A percentile compares a stretch with the other conserved stretches of the same genome.
These are phyloP conservation scores for Suillus spraguei DNA, from an alignment of 768 basidiomycete genomes.

Conservation along the genomic window DNA sequence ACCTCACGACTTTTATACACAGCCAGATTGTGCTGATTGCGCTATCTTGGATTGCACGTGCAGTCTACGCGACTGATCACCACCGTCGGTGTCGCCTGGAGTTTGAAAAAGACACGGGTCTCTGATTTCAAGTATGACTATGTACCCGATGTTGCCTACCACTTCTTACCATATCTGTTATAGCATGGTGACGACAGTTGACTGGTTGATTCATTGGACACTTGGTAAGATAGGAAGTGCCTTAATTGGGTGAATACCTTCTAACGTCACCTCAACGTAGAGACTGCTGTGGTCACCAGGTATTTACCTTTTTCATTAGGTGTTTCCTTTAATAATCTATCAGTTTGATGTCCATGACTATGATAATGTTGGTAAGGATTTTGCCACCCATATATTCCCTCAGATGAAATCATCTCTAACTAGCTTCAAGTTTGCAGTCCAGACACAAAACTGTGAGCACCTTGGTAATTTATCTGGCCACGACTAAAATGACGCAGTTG, in stretches of 20 bases:
- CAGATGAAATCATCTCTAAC: not conserved
- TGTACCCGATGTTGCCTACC: not conserved
- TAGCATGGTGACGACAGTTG: not conserved
- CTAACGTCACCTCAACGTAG: not conserved
- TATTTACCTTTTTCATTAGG: not conserved
- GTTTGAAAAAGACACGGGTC: constrained; percentile 2
- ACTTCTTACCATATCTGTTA: not conserved
- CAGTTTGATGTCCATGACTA: not conserved
- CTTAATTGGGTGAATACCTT: not conserved
- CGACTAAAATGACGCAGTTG: not conserved
- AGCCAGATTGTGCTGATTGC: not conserved
- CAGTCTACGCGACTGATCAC: constrained; percentile 9
- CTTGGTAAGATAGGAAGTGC: not conserved
- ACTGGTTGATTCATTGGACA: constrained; percentile 3
- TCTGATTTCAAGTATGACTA: not conserved
- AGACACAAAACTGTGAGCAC: not conserved
- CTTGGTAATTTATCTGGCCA: not conserved
- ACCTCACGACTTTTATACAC: not conserved
- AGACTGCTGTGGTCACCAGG: constrained; percentile 4
- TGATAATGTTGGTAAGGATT: not conserved
- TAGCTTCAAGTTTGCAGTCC: not conserved
- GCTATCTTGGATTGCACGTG: not conserved
- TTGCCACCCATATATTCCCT: not conserved
- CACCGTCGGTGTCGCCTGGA: constrained; percentile 3
- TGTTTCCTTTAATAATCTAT: not conserved